phyloP scores from a whole-genome alignment of 805 yeast species.

The Teunomyces gatunensis region DNA sequence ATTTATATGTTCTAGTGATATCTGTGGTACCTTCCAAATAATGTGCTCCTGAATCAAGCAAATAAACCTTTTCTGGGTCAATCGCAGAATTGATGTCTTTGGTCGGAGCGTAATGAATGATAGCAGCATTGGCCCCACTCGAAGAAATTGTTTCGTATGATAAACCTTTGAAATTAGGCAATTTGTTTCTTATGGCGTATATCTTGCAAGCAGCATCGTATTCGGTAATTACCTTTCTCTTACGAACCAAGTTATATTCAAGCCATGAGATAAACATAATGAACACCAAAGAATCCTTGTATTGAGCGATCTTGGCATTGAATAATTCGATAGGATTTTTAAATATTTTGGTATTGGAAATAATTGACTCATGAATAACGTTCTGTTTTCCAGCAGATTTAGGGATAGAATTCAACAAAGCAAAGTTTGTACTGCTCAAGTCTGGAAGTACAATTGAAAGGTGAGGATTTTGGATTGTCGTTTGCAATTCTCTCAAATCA shows the following conservation, averaged over 20 bases:
- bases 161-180: slow-evolving; percentile 58
- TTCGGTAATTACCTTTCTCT: slow-evolving; percentile 50
- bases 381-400: slow-evolving; percentile 22
- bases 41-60: slow-evolving; percentile 91
- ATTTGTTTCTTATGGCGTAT: slow-evolving; percentile 50
- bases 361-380: slow-evolving; percentile 27
- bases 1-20: slow-evolving; percentile 84
- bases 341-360: slow-evolving; percentile 59
- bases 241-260: slow-evolving; percentile 49
- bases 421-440: slow-evolving; percentile 29
- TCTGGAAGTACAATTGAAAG: slow-evolving; percentile 30
- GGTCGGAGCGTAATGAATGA: slow-evolving; percentile 75
- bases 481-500: slow-evolving; percentile 40
- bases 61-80: slow-evolving; percentile 64
- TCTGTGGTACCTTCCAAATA: slow-evolving; percentile 94
- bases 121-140: slow-evolving; percentile 71
- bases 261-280: slow-evolving; percentile 81
- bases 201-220: slow-evolving; percentile 63
- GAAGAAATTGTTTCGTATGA: slow-evolving; percentile 79
- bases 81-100: slow-evolving; percentile 55
- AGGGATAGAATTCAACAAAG: slow-evolving; percentile 29
- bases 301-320: slow-evolving; percentile 74
- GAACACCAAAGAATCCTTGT: slow-evolving; percentile 78
- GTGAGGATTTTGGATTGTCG: slow-evolving; percentile 15
- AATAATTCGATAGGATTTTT: slow-evolving; percentile 71